A percentile compares a stretch with the other conserved stretches of the same genome.
Evolutionary conservation across 2,329 filamentous ascomycete species (phyloP).

Genomic region (Teratosphaeria gauchensis): DNA sequence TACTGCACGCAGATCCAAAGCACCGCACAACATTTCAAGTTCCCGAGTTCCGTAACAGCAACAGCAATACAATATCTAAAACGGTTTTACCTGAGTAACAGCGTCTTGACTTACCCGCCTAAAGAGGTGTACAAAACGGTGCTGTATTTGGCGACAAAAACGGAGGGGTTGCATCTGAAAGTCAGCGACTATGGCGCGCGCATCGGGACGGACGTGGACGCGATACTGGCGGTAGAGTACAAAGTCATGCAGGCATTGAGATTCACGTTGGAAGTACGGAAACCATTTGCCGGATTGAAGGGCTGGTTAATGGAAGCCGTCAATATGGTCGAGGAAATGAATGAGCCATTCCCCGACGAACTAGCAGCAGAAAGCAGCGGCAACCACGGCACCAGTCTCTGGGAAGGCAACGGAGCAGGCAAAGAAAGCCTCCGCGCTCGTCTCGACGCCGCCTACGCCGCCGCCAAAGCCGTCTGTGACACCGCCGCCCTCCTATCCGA

Average conservation of each 20-base stretch:
- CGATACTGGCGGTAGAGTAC: conserved; percentile 85
- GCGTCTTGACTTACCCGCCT: conserved; percentile 90
- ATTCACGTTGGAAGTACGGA: conserved; percentile 87
- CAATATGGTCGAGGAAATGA: conserved; percentile 36
- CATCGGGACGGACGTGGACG: conserved; percentile 57
- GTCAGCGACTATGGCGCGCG: conserved; percentile 47
- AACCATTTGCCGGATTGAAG: conserved; percentile 80
- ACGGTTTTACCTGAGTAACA: conserved; percentile 93
- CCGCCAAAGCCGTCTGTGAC: conserved; percentile 58
- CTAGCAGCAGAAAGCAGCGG: neutral
- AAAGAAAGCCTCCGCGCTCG: conserved; percentile 30
- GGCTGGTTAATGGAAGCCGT: conserved; percentile 76
- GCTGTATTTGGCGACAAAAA: conserved; percentile 88
- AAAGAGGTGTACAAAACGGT: conserved; percentile 81
- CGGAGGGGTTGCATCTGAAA: conserved; percentile 71
- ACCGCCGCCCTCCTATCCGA: conserved; percentile 79
- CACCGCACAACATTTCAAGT: conserved; percentile 50
- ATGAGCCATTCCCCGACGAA: neutral
- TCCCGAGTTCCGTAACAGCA: conserved; percentile 54
- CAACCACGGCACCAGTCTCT: conserved; percentile 8
- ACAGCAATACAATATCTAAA: conserved; percentile 85
- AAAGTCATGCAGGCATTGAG: conserved; percentile 83
- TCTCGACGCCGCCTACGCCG: conserved; percentile 57
- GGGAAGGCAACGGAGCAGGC: conserved; percentile 11
- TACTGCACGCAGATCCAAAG: conserved; percentile 49